These are phyloP conservation scores for Aspergillus aculeatus DNA, from an alignment of 2,329 filamentous ascomycete species.

Conservation along the genomic window DNA sequence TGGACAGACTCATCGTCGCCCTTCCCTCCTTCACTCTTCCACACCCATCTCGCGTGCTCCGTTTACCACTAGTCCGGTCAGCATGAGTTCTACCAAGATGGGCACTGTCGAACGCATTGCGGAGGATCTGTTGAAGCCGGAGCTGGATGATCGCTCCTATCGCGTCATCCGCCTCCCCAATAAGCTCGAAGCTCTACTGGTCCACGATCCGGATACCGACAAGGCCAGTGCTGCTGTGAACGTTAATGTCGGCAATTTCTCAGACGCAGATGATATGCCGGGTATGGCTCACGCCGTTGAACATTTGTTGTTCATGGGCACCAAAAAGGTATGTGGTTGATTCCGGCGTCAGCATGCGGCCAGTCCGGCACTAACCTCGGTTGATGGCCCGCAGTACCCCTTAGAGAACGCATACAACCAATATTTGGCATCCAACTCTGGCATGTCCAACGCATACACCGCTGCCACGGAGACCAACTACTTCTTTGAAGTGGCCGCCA, in stretches of 20 bases:
- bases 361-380: neutral
- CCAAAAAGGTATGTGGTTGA: slow-evolving; percentile 67
- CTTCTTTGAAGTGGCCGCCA: slow-evolving; percentile 91
- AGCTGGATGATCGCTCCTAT: slow-evolving; percentile 82
- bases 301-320: slow-evolving; percentile 97
- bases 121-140: slow-evolving; percentile 75
- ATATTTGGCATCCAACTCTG: slow-evolving; percentile 86
- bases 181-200: slow-evolving; percentile 83
- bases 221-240: slow-evolving; percentile 95
- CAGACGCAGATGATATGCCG: slow-evolving; percentile 84
- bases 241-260: slow-evolving; percentile 94
- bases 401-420: slow-evolving; percentile 94
- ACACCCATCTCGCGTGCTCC: slow-evolving; percentile 21
- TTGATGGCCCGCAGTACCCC: slow-evolving; percentile 62
- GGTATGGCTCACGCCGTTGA: slow-evolving; percentile 96
- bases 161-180: slow-evolving; percentile 83
- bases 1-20: neutral
- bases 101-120: slow-evolving; percentile 53
- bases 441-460: slow-evolving; percentile 93
- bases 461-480: slow-evolving; percentile 93
- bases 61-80: slow-evolving; percentile 21
- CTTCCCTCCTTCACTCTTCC: slow-evolving; percentile 13
- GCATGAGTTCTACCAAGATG: slow-evolving; percentile 25
- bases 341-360: neutral
- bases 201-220: slow-evolving; percentile 92